A percentile compares a stretch with the other conserved stretches of the same genome.
phyloP scores from a whole-genome alignment of 805 yeast species.

The Sugiyamaella marilandica region DNA sequence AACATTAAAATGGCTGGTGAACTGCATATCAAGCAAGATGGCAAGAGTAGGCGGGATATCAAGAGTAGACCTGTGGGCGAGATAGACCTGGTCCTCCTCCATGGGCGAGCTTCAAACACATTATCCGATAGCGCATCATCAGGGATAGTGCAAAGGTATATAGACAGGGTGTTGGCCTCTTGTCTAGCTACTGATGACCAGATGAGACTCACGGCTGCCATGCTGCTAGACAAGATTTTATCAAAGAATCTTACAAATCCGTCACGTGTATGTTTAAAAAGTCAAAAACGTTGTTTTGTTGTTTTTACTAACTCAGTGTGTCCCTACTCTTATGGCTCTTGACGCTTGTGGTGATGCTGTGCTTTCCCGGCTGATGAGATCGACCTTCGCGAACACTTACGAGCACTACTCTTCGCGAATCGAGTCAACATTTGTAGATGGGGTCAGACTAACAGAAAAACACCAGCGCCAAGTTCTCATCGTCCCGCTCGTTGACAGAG shows the following conservation, averaged over 20 bases:
- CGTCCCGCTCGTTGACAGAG: slow-evolving; percentile 26
- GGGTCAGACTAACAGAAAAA: slow-evolving; percentile 49
- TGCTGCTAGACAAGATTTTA: slow-evolving; percentile 52
- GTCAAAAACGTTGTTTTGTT: background rate
- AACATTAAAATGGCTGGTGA: slow-evolving; percentile 12
- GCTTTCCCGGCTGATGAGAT: slow-evolving; percentile 46
- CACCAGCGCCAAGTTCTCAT: slow-evolving; percentile 21
- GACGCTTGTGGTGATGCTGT: slow-evolving; percentile 46
- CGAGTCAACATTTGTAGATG: slow-evolving; percentile 60
- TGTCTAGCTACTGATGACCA: slow-evolving; percentile 46
- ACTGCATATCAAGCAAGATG: slow-evolving; percentile 41
- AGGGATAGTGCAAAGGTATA: slow-evolving; percentile 61
- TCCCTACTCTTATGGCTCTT: slow-evolving; percentile 66
- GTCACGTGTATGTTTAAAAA: slow-evolving; percentile 40
- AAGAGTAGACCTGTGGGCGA: background rate
- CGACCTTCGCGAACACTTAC: slow-evolving; percentile 51
- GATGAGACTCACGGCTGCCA: slow-evolving; percentile 47
- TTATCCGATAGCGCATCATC: slow-evolving; percentile 69
- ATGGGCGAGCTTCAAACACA: slow-evolving; percentile 48
- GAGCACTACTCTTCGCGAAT: slow-evolving; percentile 69
- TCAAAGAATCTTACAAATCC: slow-evolving; percentile 74
- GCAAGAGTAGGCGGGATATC: slow-evolving; percentile 30
- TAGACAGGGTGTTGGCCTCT: slow-evolving; percentile 42
- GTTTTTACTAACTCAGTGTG: slow-evolving; percentile 19
- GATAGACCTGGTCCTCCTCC: slow-evolving; percentile 47